Evolutionary conservation across 1,139 yeast species (phyloP).

Genomic region (Geotrichum reessii): DNA sequence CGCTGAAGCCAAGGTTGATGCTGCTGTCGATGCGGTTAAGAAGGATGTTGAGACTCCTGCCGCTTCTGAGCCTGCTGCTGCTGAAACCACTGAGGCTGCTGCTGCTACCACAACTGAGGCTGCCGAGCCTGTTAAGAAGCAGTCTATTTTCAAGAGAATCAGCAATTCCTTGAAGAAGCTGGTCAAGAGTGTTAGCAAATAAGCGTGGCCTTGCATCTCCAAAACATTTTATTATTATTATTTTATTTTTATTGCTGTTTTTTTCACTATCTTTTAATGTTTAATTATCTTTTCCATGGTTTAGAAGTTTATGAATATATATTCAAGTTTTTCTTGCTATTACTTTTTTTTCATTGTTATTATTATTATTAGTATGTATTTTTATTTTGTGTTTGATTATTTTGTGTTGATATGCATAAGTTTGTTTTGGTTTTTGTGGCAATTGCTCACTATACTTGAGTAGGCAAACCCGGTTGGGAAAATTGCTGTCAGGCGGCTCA

Average conservation of each 20-base stretch:
- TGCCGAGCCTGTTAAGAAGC: slow-evolving; percentile 14
- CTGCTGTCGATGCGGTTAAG: slow-evolving; percentile 14
- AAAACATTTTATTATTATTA: background rate
- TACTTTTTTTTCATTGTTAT: too few relatives aligned
- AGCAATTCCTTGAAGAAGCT: slow-evolving; percentile 16
- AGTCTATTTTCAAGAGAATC: slow-evolving; percentile 9
- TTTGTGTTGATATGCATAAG: too few relatives aligned
- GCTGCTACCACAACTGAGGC: slow-evolving; percentile 1
- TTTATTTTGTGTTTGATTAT: too few relatives aligned
- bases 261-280: slow-evolving; percentile 8
- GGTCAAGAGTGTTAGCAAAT: slow-evolving; percentile 15
- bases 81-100: slow-evolving; percentile 23
- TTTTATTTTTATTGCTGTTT: background rate
- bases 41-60: slow-evolving; percentile 19
- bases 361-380: too few relatives aligned
- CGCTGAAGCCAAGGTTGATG: slow-evolving; percentile 20
- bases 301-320: background rate
- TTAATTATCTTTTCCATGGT: background rate
- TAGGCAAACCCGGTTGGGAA: too few relatives aligned
- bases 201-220: background rate
- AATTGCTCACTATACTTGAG: too few relatives aligned
- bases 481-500: too few relatives aligned
- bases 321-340: background rate
- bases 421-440: too few relatives aligned
- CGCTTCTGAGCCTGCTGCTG: slow-evolving; percentile 21